Conservation (phyloP, 768 basidiomycete genomes). For the Gymnopilus junonius region DNA sequence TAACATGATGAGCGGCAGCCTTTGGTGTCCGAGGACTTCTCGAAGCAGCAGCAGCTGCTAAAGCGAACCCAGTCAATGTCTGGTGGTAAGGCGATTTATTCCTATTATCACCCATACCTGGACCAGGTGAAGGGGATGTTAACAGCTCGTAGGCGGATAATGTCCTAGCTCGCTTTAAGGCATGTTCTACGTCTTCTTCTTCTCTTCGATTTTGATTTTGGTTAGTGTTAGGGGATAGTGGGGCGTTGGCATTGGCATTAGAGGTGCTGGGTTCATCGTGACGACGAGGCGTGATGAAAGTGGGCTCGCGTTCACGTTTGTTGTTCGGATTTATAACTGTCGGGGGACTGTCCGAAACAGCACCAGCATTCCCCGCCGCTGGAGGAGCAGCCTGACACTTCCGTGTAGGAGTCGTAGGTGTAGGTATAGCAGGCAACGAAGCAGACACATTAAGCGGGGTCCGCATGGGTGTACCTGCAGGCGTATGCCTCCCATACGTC, state of each 20-base stretch:
- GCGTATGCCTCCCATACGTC: slow-evolving; percentile 7
- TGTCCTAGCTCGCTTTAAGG: slow-evolving; percentile 21
- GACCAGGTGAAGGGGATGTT: not conserved
- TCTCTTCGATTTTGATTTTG: too few relatives aligned
- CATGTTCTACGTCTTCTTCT: slow-evolving; percentile 4
- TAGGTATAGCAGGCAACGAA: slow-evolving; percentile 24
- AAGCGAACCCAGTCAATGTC: not conserved
- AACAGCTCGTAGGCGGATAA: not conserved
- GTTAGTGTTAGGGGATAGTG: not conserved
- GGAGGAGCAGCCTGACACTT: not conserved
- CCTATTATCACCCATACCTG: not conserved
- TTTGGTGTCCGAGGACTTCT: not conserved
- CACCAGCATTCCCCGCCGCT: not conserved
- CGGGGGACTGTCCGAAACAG: too few relatives aligned
- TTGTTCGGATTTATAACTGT: slow-evolving; percentile 22
- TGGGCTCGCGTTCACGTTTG: too few relatives aligned
- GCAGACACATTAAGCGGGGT: slow-evolving; percentile 9
- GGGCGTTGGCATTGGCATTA: not conserved
- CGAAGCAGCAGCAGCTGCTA: not conserved
- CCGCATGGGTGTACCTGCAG: not conserved
- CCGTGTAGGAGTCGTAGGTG: slow-evolving; percentile 15
- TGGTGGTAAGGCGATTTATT: not conserved
- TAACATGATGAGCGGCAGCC: too few relatives aligned
- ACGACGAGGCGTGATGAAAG: not conserved
- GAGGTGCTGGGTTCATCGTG: slow-evolving; percentile 8